These are phyloP conservation scores for Gastrodia elata DNA, from an alignment of 106 monocot species.

Conservation along the genomic window DNA sequence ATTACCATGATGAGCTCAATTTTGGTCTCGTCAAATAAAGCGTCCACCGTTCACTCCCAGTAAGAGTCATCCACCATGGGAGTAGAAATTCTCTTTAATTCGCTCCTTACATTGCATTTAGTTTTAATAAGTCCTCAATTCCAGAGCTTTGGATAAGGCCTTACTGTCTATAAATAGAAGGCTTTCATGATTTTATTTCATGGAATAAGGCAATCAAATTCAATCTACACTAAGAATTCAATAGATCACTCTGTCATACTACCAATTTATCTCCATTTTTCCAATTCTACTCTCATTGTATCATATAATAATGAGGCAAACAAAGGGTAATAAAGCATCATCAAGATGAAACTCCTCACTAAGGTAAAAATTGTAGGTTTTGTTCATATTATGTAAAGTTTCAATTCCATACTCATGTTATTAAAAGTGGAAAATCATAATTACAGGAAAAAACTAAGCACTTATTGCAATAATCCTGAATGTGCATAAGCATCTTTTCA, in stretches of 20 bases:
- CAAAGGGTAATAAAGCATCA: neutral
- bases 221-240: neutral
- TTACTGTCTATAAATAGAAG: neutral
- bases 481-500: neutral
- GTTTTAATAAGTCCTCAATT: neutral
- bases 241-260: neutral
- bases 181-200: neutral
- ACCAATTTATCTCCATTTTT: neutral
- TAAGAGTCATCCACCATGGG: too few relatives aligned
- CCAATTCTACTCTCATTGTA: neutral
- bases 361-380: neutral
- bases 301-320: neutral
- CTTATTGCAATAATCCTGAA: neutral
- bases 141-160: neutral
- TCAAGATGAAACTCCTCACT: neutral
- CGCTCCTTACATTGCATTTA: neutral
- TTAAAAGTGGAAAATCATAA: neutral
- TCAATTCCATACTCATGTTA: neutral
- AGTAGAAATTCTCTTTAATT: neutral
- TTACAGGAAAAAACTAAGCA: neutral
- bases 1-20: neutral
- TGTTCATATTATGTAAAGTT: neutral
- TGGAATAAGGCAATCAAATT: neutral
- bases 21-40: neutral
- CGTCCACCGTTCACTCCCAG: neutral